phyloP scores from a whole-genome alignment of 1,139 yeast species.

The Suhomyces choctaworum region DNA sequence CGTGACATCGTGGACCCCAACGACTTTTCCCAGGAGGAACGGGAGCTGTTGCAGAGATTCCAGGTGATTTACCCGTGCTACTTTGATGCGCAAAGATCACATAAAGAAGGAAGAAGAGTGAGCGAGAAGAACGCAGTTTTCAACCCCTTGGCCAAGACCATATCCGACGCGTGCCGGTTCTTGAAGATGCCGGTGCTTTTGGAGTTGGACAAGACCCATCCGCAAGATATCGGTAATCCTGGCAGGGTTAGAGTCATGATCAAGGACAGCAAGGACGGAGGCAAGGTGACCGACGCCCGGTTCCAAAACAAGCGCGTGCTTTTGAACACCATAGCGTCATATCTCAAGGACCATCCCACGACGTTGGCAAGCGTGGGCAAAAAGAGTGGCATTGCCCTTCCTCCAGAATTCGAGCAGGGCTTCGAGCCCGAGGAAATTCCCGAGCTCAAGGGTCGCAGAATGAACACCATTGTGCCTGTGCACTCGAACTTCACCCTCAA shows the following conservation, averaged over 20 bases:
- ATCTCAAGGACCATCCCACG: conserved; percentile 69
- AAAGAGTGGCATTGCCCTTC: conserved; percentile 54
- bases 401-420: conserved; percentile 54
- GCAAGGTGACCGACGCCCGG: conserved; percentile 35
- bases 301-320: conserved; percentile 66
- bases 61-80: conserved; percentile 88
- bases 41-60: conserved; percentile 63
- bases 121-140: conserved; percentile 64
- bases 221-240: conserved; percentile 96
- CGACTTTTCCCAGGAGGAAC: conserved; percentile 48
- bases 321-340: conserved; percentile 60
- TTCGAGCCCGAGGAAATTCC: conserved; percentile 68
- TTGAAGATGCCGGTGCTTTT: conserved; percentile 55
- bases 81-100: conserved; percentile 77
- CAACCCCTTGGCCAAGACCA: conserved; percentile 83
- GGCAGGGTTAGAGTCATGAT: conserved; percentile 83
- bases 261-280: conserved; percentile 47
- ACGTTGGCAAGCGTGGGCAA: conserved; percentile 60
- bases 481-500: conserved; percentile 78
- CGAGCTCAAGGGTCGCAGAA: conserved; percentile 75
- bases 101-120: conserved; percentile 83
- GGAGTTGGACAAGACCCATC: conserved; percentile 86
- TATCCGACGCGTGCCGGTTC: conserved; percentile 62
- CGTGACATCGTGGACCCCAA: conserved; percentile 40
- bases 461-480: conserved; percentile 85